Base-by-base conservation (phyloP, 768 basidiomycete genomes). In the Russula lepida region DNA sequence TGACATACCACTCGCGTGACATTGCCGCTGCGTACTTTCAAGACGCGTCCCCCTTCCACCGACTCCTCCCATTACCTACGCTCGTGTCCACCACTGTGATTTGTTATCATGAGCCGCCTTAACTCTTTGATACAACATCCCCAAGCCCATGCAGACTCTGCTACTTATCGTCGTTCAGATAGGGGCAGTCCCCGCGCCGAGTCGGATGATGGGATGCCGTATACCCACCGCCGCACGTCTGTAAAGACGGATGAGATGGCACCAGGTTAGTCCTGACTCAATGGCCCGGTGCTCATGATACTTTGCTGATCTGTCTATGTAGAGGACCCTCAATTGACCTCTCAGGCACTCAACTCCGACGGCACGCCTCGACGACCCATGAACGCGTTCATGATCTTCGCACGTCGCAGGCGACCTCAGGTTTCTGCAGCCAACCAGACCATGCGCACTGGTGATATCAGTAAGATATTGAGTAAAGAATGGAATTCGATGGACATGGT, bases 321-420 rank as follows among this genome's bases (percentile, higher is more conserved):
- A 66, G 64, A 66, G 56, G 64, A 66, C 44, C 59, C 63, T n/a
- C 66, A 66, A 2, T 73, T 91, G 70, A 92, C 84, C 21, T 82
- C 82, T 4, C 90, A 92, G 72, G 84, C 88, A 15, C 79, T 92
- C 59, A 93, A 93, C 71, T 79, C 88, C 1, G 90, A 93, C 67
- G 90, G 90, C 28, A 92, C 89, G 50, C 90, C 90, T 27, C 92
- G 92, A 71, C 84, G 90, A 13, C 90, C 90, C 35, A 92, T 93
- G 90, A 93, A 93, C 71, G 90, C 90, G 23, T 93, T 93, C 76
- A 92, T 93, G 90, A 92, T 93, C 62, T 93, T 92, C 68, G 90
- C 91, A 63, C 82, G 90, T 25, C 80, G 85, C 55, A 80, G 90
- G 59, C 77, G 90, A 46, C 90, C 90, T 19, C 88, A 93, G 71